phyloP scores from a whole-genome alignment of 352 stramenopile genomes.

The Thalassiosira sp. region DNA sequence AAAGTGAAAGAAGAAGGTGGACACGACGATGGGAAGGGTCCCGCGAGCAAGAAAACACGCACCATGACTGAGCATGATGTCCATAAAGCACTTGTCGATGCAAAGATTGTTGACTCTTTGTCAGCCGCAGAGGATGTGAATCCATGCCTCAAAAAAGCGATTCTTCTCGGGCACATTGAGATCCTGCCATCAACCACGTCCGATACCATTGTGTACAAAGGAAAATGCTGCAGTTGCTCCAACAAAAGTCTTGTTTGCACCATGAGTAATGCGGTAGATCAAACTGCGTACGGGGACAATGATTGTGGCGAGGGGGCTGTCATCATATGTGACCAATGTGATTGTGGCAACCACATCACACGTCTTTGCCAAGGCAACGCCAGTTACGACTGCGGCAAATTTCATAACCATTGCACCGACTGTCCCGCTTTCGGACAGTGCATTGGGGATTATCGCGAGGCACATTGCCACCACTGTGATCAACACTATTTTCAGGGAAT shows the following conservation, averaged over 20 bases:
- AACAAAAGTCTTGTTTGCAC: neutral
- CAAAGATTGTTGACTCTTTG: neutral
- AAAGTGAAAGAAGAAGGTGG: neutral
- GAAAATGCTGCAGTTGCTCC: neutral
- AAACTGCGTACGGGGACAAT: neutral
- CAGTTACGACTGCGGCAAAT: constrained; percentile 1
- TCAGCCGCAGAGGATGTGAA: neutral
- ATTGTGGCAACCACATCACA: neutral
- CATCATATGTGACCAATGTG: neutral
- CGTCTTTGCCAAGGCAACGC: constrained; percentile 1
- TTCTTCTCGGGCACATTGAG: constrained; percentile 6
- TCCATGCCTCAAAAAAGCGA: constrained; percentile 5
- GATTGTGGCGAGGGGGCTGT: neutral
- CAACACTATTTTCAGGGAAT: neutral
- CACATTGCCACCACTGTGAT: neutral
- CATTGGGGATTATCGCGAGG: constrained; percentile 3
- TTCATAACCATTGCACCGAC: constrained; percentile 5
- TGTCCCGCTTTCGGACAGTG: neutral
- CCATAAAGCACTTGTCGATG: neutral
- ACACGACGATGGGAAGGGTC: neutral
- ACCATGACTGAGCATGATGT: constrained; percentile 3
- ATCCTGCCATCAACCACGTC: neutral
- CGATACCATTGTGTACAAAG: neutral
- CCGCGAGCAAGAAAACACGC: neutral
- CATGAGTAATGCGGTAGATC: neutral